Conservation (phyloP, 2,329 filamentous ascomycete genomes). For the Phialocephala sp. region DNA sequence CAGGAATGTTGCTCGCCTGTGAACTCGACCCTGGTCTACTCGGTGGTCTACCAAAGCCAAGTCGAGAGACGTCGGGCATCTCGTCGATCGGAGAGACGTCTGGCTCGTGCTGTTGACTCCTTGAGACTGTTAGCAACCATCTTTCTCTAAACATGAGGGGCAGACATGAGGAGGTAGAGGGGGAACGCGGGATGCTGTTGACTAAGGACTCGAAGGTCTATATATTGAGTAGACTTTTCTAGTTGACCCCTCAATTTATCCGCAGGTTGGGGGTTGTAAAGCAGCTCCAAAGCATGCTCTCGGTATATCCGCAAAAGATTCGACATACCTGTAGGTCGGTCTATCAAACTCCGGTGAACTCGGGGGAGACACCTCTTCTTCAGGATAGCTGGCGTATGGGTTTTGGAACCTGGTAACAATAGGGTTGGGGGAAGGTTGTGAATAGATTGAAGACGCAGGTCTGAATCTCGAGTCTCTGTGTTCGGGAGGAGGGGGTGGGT, state of each 20-base stretch:
- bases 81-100: conserved; percentile 51
- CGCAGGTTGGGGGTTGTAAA: conserved; percentile 17
- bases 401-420: conserved; percentile 34
- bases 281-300: conserved; percentile 28
- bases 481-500: conserved; percentile 25
- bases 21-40: conserved; percentile 20
- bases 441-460: conserved; percentile 67
- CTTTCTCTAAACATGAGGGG: conserved; percentile 14
- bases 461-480: conserved; percentile 46
- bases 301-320: conserved; percentile 23
- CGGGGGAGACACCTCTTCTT: conserved; percentile 50
- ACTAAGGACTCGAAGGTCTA: conserved; percentile 28
- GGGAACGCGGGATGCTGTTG: conserved; percentile 28
- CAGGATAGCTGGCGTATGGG: conserved; percentile 38
- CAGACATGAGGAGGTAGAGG: conserved; percentile 34
- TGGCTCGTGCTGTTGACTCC: conserved; percentile 32
- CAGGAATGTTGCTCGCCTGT: conserved; percentile 41
- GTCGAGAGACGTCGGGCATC: conserved; percentile 37
- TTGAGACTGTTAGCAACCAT: conserved; percentile 27
- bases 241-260: conserved; percentile 10
- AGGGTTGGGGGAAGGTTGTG: conserved; percentile 54
- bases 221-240: conserved; percentile 13
- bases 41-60: conserved; percentile 25
- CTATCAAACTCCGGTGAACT: conserved; percentile 46
- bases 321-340: conserved; percentile 36